These are phyloP conservation scores for Rhodotorula mucilaginosa DNA, from an alignment of 1,284 basidiomycete genomes.

Conservation along the genomic window DNA sequence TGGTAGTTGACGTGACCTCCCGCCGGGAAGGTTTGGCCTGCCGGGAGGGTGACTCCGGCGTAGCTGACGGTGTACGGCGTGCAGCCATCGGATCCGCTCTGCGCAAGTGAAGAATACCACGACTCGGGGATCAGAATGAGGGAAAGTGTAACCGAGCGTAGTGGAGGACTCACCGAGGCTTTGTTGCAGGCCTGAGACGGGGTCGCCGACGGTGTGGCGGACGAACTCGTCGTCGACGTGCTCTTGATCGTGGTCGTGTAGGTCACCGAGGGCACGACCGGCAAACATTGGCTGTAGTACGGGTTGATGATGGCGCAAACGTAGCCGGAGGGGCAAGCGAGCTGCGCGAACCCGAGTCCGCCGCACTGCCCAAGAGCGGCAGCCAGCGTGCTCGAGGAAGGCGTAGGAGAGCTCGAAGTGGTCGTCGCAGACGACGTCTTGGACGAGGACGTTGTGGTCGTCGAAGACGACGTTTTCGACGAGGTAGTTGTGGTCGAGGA, in stretches of 20 bases:
- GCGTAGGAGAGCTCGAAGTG: not conserved
- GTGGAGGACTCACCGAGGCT: not conserved
- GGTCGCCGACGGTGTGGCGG: not conserved
- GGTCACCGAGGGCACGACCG: not conserved
- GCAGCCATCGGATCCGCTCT: constrained; percentile 21
- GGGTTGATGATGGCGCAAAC: constrained; percentile 5
- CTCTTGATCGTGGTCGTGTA: not conserved
- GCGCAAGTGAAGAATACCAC: not conserved
- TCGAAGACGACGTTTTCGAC: not conserved
- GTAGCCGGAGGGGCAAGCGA: constrained; percentile 4
- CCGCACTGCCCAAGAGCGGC: constrained; percentile 8
- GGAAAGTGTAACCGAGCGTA: too few species aligned
- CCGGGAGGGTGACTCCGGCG: constrained; percentile 16
- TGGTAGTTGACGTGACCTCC: constrained; percentile 19
- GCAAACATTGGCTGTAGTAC: constrained; percentile 16
- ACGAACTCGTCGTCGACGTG: not conserved
- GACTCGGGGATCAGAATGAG: too few species aligned
- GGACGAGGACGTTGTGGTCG: not conserved
- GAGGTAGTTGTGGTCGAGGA: not conserved
- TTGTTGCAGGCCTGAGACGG: not conserved
- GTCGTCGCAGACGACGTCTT: not conserved
- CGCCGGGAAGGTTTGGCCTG: not conserved
- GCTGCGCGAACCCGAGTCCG: not conserved
- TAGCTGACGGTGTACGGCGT: constrained; percentile 21
- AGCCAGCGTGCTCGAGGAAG: not conserved